Conservation (phyloP, 2,329 filamentous ascomycete species). For the Talaromyces marneffei region DNA sequence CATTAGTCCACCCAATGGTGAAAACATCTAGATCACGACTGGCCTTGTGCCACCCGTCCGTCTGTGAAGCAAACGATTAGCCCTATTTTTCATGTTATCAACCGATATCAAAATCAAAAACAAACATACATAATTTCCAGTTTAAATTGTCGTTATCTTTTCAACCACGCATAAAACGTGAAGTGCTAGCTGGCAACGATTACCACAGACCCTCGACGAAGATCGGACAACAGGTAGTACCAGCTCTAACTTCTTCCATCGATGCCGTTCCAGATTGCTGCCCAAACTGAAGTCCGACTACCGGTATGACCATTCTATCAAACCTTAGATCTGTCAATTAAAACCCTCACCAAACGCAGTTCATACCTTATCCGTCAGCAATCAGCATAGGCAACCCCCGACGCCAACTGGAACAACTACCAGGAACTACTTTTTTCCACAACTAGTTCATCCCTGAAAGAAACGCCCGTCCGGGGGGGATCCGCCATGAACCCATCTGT, state of each 20-base stretch:
- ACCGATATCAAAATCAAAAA: background rate
- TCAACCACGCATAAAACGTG: background rate
- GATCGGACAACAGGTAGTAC: background rate
- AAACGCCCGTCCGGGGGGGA: background rate
- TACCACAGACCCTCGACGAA: background rate
- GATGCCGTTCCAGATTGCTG: conserved; percentile 11
- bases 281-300: conserved; percentile 5
- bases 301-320: background rate
- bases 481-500: background rate
- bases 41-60: background rate
- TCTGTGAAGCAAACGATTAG: background rate
- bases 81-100: background rate
- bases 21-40: background rate
- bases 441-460: conserved; percentile 13
- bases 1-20: background rate
- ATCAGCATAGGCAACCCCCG: background rate
- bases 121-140: background rate
- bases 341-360: background rate
- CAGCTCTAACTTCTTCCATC: background rate
- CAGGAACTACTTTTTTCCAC: background rate
- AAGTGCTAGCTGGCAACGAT: background rate
- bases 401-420: background rate
- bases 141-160: background rate
- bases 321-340: conserved; percentile 1
- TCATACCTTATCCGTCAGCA: background rate